Evolutionary conservation across 495 filamentous ascomycete genomes (phyloP), one percentile per base, ranked within the genome.

Genomic region (Xylaria bambusicola): DNA sequence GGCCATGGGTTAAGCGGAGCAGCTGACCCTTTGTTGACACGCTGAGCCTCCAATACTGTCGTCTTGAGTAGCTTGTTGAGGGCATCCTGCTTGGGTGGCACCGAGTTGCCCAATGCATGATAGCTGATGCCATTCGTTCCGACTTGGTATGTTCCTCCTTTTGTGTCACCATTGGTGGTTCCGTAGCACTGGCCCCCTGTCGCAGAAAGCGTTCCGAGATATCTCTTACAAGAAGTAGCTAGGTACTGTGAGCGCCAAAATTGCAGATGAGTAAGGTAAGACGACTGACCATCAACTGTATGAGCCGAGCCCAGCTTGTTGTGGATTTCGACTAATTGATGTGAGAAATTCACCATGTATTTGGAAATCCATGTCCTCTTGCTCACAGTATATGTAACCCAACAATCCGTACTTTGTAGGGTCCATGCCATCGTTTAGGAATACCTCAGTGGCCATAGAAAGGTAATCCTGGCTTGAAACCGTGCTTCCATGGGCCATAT

Each of bases 301-400:
- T 71, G 68, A 53, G 64, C 56, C 15, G 63, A 63, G 45, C 38
- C 52, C 40, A 62, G 41, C 36, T 71, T 71, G 35, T 71, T 71
- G 40, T 71, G 68, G 2, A 71, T 64, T 54, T 71, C 68, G 35
- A 71, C 68, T 71, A 49, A 13, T 15, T 13, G 21, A 24, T 9
- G n/a, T 48, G 40, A 42, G 17, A 3, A 40, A 40, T 38, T 4
- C 33, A n/a, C 17, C 21, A 6, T 13, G 10, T n/a, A 18, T n/a
- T 1, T 8, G 18, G 13, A 38, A n/a, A n/a, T 0, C 1, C 13
- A 26, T 15, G 35, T 33, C 7, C 4, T 52, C 58, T 62, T 6
- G 55, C 58, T 62, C 58, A 71, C 68, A 71, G 35, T 69, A 71
- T 21, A 71, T 64, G 36, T 65, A 71, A 10, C 68, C 68, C 20